Evolutionary conservation across 805 yeast species (phyloP).

Genomic region (Candida schatavii): DNA sequence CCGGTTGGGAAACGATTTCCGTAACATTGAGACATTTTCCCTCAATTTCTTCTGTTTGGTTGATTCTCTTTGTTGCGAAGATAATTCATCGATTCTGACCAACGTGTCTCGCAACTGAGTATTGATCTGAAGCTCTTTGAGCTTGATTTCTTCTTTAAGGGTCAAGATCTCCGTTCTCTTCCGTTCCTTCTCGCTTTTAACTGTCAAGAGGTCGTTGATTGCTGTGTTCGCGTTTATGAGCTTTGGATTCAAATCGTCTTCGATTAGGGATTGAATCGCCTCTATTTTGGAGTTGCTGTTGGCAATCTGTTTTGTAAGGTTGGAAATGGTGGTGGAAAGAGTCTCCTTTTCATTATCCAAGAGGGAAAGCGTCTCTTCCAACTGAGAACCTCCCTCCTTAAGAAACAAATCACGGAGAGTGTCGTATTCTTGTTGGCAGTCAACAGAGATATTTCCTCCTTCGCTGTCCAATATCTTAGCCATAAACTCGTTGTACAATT

Average conservation of each 20-base stretch:
- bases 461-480: slow-evolving; percentile 15
- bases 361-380: slow-evolving; percentile 49
- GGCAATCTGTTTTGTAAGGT: slow-evolving; percentile 28
- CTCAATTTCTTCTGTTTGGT: slow-evolving; percentile 64
- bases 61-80: slow-evolving; percentile 74
- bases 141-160: slow-evolving; percentile 33
- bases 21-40: slow-evolving; percentile 69
- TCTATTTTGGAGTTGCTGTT: slow-evolving; percentile 37
- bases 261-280: slow-evolving; percentile 34
- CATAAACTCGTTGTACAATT: slow-evolving; percentile 30
- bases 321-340: slow-evolving; percentile 23
- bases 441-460: slow-evolving; percentile 36
- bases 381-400: slow-evolving; percentile 52
- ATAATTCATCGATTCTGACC: slow-evolving; percentile 63
- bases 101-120: slow-evolving; percentile 60
- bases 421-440: slow-evolving; percentile 58
- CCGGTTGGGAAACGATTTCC: slow-evolving; percentile 61
- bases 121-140: slow-evolving; percentile 60
- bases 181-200: slow-evolving; percentile 24
- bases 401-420: slow-evolving; percentile 54
- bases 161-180: slow-evolving; percentile 27
- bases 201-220: slow-evolving; percentile 27
- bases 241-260: slow-evolving; percentile 36
- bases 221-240: slow-evolving; percentile 25
- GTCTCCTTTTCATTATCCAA: slow-evolving; percentile 45